Percentiles rank a stretch among this genome's conserved stretches.
Conservation (phyloP, 139 green algal species). For the Picochlorum costavermella region DNA sequence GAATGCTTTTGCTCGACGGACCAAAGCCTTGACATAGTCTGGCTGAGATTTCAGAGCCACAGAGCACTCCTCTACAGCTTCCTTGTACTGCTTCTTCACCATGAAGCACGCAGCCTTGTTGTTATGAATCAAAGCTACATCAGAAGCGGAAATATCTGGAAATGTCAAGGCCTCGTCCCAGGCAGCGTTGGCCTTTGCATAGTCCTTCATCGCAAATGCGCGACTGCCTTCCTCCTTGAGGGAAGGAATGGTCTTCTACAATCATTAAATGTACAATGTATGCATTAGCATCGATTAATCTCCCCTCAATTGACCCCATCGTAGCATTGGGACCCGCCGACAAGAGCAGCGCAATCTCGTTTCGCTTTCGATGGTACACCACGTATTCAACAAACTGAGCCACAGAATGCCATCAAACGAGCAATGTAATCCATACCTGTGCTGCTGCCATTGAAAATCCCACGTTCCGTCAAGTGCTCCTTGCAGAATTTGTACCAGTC, state of each 20-base stretch:
- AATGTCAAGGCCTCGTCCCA: conserved; percentile 66
- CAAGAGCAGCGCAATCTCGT: no score
- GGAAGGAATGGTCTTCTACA: conserved; percentile 13
- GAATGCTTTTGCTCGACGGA: conserved; percentile 57
- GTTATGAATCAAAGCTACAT: conserved; percentile 56
- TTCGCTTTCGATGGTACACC: no score
- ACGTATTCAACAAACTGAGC: no score
- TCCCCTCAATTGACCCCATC: no score
- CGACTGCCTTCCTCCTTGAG: conserved; percentile 63
- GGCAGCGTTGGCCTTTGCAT: conserved; percentile 48
- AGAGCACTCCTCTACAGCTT: conserved; percentile 71
- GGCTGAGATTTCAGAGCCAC: conserved; percentile 50
- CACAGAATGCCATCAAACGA: no score
- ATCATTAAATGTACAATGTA: conserved; percentile 5
- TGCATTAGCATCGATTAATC: conserved; percentile 8
- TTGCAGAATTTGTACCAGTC: no score
- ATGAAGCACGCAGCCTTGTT: conserved; percentile 78
- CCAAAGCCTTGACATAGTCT: conserved; percentile 47
- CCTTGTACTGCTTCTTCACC: conserved; percentile 65
- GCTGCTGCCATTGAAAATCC: no score
- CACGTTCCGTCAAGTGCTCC: no score
- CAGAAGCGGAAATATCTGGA: conserved; percentile 33
- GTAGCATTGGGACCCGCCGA: no score
- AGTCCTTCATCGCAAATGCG: conserved; percentile 64
- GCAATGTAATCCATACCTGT: no score